phyloP scores from a whole-genome alignment of 2,329 filamentous ascomycete species.

The Canariomyces notabilis region DNA sequence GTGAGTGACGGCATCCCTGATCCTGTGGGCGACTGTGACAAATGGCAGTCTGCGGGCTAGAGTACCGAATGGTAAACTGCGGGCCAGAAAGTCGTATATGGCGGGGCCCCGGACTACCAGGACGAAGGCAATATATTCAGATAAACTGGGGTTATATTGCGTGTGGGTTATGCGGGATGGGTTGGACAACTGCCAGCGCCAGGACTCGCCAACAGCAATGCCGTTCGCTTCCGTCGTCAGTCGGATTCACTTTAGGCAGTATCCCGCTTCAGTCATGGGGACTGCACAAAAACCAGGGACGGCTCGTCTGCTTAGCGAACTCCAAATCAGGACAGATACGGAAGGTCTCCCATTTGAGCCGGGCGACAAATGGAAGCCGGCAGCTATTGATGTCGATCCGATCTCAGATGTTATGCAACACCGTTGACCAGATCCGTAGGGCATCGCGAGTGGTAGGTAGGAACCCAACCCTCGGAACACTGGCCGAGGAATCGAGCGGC shows the following conservation, averaged over 20 bases:
- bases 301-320: not conserved
- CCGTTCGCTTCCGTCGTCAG: slow-evolving; percentile 15
- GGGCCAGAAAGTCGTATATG: slow-evolving; percentile 22
- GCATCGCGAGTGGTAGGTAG: slow-evolving; percentile 1
- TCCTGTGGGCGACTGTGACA: slow-evolving; percentile 15
- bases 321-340: slow-evolving; percentile 17
- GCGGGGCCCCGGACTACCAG: slow-evolving; percentile 26
- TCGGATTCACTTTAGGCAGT: slow-evolving; percentile 25
- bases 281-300: not conserved
- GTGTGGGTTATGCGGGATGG: slow-evolving; percentile 10
- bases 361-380: slow-evolving; percentile 14
- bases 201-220: slow-evolving; percentile 20
- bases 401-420: slow-evolving; percentile 10
- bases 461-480: slow-evolving; percentile 1
- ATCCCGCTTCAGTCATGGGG: slow-evolving; percentile 7
- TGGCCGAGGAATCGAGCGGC: not conserved
- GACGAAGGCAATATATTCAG: slow-evolving; percentile 26
- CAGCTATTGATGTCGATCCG: slow-evolving; percentile 13
- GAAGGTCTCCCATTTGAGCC: slow-evolving; percentile 24
- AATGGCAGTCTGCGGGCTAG: slow-evolving; percentile 11
- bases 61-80: slow-evolving; percentile 20
- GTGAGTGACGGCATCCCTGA: slow-evolving; percentile 19
- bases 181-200: slow-evolving; percentile 16
- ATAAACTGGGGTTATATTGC: slow-evolving; percentile 27
- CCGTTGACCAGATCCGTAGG: slow-evolving; percentile 4